Evolutionary conservation across 495 filamentous ascomycete genomes (phyloP).

Genomic region (Aspergillus ostianus): DNA sequence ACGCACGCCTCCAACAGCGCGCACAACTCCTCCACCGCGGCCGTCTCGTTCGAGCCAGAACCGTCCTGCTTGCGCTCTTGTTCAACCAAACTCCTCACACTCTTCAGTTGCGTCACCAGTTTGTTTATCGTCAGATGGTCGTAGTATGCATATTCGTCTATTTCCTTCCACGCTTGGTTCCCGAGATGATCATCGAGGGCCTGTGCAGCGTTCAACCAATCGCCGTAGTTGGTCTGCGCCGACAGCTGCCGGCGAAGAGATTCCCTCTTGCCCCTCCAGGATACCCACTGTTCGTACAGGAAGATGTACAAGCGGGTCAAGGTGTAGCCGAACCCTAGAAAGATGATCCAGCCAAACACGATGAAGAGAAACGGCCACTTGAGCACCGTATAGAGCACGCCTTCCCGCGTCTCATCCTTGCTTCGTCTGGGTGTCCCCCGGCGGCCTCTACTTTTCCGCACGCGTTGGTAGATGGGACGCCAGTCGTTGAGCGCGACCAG

Average conservation of each 20-base stretch:
- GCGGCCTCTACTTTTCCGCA: conserved; percentile 48
- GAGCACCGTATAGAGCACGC: conserved; percentile 79
- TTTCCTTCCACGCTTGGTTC: conserved; percentile 80
- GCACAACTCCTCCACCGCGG: conserved; percentile 68
- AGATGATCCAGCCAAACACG: conserved; percentile 75
- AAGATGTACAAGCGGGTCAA: conserved; percentile 86
- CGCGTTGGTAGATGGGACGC: conserved; percentile 71
- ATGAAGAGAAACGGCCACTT: conserved; percentile 87
- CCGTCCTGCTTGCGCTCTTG: conserved; percentile 34
- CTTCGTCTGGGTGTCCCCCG: conserved; percentile 51
- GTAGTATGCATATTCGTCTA: conserved; percentile 92
- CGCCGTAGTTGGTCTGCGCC: conserved; percentile 66
- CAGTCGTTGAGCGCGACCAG: conserved; percentile 80
- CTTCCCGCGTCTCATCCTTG: conserved; percentile 91
- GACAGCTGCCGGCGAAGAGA: conserved; percentile 66
- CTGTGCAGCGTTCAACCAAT: conserved; percentile 77
- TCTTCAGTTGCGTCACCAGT: conserved; percentile 70
- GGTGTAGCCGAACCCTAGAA: conserved; percentile 67
- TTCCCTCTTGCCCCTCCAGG: conserved; percentile 66
- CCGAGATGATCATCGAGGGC: conserved; percentile 80
- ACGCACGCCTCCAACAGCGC: conserved; percentile 82
- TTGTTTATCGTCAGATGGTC: conserved; percentile 77
- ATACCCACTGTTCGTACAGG: conserved; percentile 69
- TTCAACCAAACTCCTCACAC: conserved; percentile 57
- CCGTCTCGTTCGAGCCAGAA: conserved; percentile 29